Conservation (phyloP, 345 rosid species). For the Cardamine chenopodiifolia region DNA sequence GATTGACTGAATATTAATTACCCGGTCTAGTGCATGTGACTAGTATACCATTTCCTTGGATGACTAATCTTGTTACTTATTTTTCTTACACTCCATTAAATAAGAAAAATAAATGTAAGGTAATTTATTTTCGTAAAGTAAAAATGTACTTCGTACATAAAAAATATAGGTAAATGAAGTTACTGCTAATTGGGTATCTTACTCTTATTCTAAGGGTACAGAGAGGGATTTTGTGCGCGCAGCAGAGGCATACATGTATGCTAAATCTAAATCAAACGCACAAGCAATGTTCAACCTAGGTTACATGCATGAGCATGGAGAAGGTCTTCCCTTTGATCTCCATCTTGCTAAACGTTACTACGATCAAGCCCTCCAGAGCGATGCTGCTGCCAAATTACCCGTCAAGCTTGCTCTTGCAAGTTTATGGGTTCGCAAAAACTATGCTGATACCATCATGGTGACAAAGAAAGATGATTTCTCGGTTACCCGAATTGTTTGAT, state of each 20-base stretch:
- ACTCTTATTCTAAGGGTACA: slow-evolving; percentile 58
- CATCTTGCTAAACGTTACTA: slow-evolving; percentile 92
- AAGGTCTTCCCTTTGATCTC: slow-evolving; percentile 85
- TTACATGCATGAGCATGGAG: slow-evolving; percentile 95
- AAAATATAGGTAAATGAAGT: too few relatives aligned
- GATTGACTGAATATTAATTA: slow-evolving; percentile 2
- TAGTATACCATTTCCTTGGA: slow-evolving; percentile 57
- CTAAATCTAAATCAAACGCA: slow-evolving; percentile 79
- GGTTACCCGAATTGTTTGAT: neutral
- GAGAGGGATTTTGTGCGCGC: slow-evolving; percentile 84
- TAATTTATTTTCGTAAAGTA: neutral
- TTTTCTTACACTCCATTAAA: neutral
- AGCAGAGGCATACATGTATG: slow-evolving; percentile 93
- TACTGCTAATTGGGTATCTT: neutral
- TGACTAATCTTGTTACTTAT: neutral
- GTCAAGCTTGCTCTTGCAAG: slow-evolving; percentile 75
- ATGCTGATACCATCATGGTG: slow-evolving; percentile 67
- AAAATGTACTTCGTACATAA: too few relatives aligned
- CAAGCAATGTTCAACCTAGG: slow-evolving; percentile 98
- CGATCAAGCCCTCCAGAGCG: slow-evolving; percentile 78
- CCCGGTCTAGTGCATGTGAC: neutral
- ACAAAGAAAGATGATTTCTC: slow-evolving; percentile 16
- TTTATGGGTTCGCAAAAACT: slow-evolving; percentile 77
- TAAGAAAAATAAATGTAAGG: neutral
- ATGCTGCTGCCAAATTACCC: slow-evolving; percentile 73